Evolutionary conservation across 2,329 filamentous ascomycete species (phyloP).

Genomic region (Xylaria sp.): DNA sequence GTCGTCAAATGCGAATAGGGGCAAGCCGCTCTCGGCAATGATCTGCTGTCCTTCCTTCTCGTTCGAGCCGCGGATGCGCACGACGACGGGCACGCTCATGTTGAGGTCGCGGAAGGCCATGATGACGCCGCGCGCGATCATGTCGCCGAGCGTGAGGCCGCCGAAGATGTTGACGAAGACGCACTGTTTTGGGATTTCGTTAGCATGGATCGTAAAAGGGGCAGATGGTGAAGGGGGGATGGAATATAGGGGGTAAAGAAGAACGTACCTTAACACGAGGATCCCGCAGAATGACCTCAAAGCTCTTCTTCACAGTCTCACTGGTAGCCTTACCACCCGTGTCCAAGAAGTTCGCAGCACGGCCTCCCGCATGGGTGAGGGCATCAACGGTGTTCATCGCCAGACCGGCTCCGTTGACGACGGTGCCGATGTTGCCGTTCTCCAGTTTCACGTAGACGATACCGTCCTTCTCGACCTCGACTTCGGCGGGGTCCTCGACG

Average conservation of each 20-base stretch:
- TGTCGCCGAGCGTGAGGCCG: conserved; percentile 64
- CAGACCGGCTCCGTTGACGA: conserved; percentile 84
- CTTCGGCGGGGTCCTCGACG: conserved; percentile 50
- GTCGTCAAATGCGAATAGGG: conserved; percentile 65
- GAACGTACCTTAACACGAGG: conserved; percentile 60
- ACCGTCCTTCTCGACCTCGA: conserved; percentile 61
- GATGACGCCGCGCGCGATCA: conserved; percentile 73
- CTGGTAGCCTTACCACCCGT: conserved; percentile 84
- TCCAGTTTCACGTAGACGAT: conserved; percentile 69
- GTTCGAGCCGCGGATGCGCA: conserved; percentile 69
- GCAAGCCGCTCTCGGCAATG: conserved; percentile 62
- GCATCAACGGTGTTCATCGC: conserved; percentile 90
- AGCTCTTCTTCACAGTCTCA: conserved; percentile 71
- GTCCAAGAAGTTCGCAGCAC: conserved; percentile 79
- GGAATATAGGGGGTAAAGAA: not conserved
- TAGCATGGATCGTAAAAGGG: not conserved
- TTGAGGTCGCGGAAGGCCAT: conserved; percentile 65
- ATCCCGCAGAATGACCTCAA: conserved; percentile 68
- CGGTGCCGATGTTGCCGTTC: conserved; percentile 61
- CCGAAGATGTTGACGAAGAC: conserved; percentile 56
- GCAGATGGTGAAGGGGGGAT: not conserved
- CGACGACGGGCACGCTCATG: conserved; percentile 67
- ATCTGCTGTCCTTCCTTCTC: conserved; percentile 65
- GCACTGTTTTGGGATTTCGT: conserved; percentile 21
- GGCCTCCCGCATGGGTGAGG: conserved; percentile 60